Conservation (phyloP, 768 basidiomycete species). For the Phaeolepiota aurea region DNA sequence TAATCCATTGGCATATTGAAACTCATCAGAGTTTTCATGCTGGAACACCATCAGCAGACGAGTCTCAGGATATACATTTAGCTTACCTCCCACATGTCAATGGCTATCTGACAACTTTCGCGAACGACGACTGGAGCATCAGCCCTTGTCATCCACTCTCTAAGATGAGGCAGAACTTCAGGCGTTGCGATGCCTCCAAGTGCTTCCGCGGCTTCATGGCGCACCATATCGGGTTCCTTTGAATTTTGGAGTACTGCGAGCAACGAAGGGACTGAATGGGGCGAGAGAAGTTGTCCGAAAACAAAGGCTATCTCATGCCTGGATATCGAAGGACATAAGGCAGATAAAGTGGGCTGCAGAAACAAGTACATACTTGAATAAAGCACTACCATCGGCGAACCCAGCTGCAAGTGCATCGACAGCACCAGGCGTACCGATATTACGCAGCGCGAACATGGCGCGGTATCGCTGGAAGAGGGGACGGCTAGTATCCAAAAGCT, state of each 20-base stretch:
- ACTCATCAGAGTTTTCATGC: slow-evolving; percentile 77
- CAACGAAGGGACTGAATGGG: slow-evolving; percentile 81
- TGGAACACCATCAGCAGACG: no score
- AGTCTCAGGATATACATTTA: no score
- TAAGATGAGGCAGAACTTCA: slow-evolving; percentile 80
- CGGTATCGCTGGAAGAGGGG: slow-evolving; percentile 91
- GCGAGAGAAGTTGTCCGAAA: slow-evolving; percentile 89
- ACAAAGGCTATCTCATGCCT: slow-evolving; percentile 99
- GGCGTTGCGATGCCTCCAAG: slow-evolving; percentile 95
- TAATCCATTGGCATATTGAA: slow-evolving; percentile 62
- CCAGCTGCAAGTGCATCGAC: slow-evolving; percentile 89
- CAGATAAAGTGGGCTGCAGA: neutral
- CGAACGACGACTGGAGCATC: slow-evolving; percentile 86
- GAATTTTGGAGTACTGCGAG: slow-evolving; percentile 65
- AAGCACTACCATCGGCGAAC: slow-evolving; percentile 79
- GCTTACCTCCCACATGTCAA: slow-evolving; percentile 94
- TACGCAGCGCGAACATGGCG: slow-evolving; percentile 96
- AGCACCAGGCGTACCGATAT: slow-evolving; percentile 79
- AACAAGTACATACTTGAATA: slow-evolving; percentile 72
- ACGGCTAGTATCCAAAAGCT: slow-evolving; percentile 55
- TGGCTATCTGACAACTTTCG: slow-evolving; percentile 92
- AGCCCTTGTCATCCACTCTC: slow-evolving; percentile 72
- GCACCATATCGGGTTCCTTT: slow-evolving; percentile 89
- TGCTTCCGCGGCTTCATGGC: slow-evolving; percentile 98
- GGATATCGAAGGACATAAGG: slow-evolving; percentile 1